Evolutionary conservation across 768 basidiomycete genomes (phyloP), one percentile per base, ranked within the genome.

Genomic region (Candolleomyces efflorescens): DNA sequence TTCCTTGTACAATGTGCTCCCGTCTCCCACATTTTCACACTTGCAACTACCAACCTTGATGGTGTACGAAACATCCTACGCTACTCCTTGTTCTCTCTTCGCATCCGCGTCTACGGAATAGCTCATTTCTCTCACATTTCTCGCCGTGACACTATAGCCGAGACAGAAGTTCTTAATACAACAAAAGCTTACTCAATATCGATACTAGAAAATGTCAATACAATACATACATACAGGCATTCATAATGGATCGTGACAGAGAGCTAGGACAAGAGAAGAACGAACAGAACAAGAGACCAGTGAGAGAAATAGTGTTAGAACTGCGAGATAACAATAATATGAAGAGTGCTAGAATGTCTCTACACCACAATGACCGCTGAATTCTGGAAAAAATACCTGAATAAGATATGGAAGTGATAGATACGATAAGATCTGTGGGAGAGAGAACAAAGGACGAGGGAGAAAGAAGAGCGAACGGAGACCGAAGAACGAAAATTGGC

Each of bases 221-320:
- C 12, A 41, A 27, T 53, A 53, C 53, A 53, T 41, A 41, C 53
- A 55, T 55, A 47, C 54, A 22, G 22, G 41, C 23, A 32, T 26
- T 56, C 55, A 47, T 56, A 32, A 57, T 20, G 20, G 55, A 26
- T 57, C 47, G 56, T 57, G 32, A 57, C 56, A 57, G 11, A 57
- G 39, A 41, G 22, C 32, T 13, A 44, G 6, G 41, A 18, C 17
- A 37, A n/a, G 22, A 39, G 41, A 51, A 6, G 18, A 43, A 20
- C 41, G 41, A 43, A 20, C 18, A 20, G 9, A 20, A 43, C 17
- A 6, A 15, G 17, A 20, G 17, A 43, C 13, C 9, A 17, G 41
- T 17, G 17, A 20, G 5, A 43, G 15, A 43, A 13, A 43, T 43
- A 43, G 17, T 17, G 41, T 13, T 43, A 43, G 41, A 17, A 12